phyloP scores from a whole-genome alignment of 805 yeast genomes.

The Candida gorgasii region DNA sequence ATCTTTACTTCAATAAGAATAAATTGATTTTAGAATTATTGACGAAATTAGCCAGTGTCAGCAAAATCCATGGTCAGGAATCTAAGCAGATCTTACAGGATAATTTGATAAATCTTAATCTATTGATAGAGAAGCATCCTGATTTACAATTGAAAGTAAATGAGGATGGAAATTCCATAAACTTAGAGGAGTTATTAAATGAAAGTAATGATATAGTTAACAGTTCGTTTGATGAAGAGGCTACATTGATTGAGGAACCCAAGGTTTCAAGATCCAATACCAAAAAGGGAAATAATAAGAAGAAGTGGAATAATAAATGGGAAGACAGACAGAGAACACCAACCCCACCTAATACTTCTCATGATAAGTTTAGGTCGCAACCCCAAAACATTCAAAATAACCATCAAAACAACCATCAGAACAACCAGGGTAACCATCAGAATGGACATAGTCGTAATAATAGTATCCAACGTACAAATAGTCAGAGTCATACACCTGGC shows the following conservation, averaged over 20 bases:
- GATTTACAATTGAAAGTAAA: conserved; percentile 29
- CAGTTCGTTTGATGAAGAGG: conserved; percentile 36
- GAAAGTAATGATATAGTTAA: conserved; percentile 35
- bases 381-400: conserved; percentile 3
- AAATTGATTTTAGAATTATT: conserved; percentile 44
- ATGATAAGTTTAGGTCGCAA: conserved; percentile 8
- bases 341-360: conserved; percentile 22
- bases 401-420: conserved; percentile 5
- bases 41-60: conserved; percentile 42
- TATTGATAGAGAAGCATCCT: conserved; percentile 37
- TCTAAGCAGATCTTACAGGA: conserved; percentile 45
- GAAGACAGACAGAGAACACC: conserved; percentile 27
- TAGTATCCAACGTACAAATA: conserved; percentile 9
- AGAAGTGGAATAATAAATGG: conserved; percentile 35
- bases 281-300: conserved; percentile 23
- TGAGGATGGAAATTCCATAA: conserved; percentile 22
- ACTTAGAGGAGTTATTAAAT: conserved; percentile 33
- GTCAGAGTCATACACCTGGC: conserved; percentile 13
- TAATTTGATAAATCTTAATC: conserved; percentile 45
- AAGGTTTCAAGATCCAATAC: conserved; percentile 18
- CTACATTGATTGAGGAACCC: conserved; percentile 22
- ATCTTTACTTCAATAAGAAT: conserved; percentile 49
- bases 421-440: conserved; percentile 9
- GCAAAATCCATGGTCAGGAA: conserved; percentile 52
- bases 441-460: conserved; percentile 12